phyloP scores from a whole-genome alignment of 164 flowering plant species.

The Litsea cubeba region DNA sequence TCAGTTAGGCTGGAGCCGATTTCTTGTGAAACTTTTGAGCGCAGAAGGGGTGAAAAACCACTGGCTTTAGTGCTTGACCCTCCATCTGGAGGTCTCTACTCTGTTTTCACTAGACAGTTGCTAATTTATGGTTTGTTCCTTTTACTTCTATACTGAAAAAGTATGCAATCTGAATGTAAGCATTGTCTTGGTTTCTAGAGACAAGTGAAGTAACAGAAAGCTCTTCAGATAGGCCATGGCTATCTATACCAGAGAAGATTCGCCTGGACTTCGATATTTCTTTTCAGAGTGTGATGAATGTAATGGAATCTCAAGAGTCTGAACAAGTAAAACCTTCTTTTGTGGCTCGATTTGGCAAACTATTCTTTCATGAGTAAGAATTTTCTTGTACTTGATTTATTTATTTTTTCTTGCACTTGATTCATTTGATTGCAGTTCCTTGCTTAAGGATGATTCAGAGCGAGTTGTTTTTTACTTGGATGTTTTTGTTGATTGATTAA shows the following conservation, averaged over 20 bases:
- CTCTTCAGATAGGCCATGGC: conserved; percentile 22
- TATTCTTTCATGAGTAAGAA: conserved; percentile 33
- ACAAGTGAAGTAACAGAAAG: conserved; percentile 9
- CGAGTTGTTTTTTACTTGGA: not conserved
- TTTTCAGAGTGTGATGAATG: conserved; percentile 25
- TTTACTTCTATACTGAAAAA: not conserved
- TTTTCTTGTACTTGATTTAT: not conserved
- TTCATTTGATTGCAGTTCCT: not conserved
- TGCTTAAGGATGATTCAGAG: not conserved
- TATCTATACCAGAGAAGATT: conserved; percentile 26
- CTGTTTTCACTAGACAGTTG: not conserved
- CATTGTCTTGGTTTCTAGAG: conserved; percentile 12
- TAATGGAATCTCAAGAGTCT: conserved; percentile 10
- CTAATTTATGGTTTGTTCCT: not conserved
- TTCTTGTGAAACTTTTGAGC: conserved; percentile 25
- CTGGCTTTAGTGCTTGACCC: conserved; percentile 18
- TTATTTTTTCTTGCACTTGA: not conserved
- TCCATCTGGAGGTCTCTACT: conserved; percentile 21
- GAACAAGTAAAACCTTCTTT: conserved; percentile 28
- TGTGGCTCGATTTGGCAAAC: conserved; percentile 41
- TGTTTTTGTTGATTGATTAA: not conserved
- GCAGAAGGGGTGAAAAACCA: conserved; percentile 28
- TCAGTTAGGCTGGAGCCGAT: conserved; percentile 31
- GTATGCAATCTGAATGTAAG: not conserved
- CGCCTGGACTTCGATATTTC: conserved; percentile 24